Base-by-base conservation (phyloP, 2,329 filamentous ascomycete species). In the Aspergillus arachidicola region DNA sequence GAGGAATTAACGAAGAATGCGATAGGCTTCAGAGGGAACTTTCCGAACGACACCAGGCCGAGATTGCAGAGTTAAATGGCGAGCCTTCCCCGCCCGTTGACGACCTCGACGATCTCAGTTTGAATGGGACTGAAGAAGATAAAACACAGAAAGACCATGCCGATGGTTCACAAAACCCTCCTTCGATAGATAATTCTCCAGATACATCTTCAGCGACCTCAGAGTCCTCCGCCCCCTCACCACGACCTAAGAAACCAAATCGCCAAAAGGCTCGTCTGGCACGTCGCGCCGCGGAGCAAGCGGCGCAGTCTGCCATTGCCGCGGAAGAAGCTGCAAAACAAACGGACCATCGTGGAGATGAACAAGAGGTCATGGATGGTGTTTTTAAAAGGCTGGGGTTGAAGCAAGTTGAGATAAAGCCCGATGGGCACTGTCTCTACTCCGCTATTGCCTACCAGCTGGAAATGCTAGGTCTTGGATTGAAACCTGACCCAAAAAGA, bases 351-450 rank as follows among this genome's bases (percentile, higher is more conserved):
- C 88, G 91, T 63, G 85, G 85, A 51, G 80, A 86, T 58, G 93
- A 97, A 80, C 84, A 87, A 69, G 82, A 85, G 58, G 84, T 86
- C 54, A 94, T 99, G 88, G 82, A 86, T 62, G 81, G 82, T 32
- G 86, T 87, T 46, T 90, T 97, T 75, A 79, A 82, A 59, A 81
- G 83, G 51, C 81, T 90, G 62, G 83, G 83, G 0, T 84, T 98
- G 19, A 82, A 81, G 23, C 92, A 97, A 81, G 86, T 91, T 70
- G 88, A 92, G 63, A 93, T 99, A 62, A 86, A 86, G 45, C 93
- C 95, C 0, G 94, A 99, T 78, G 95, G 95, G 0, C 95, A 99
- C 80, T 99, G 95, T 75, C 82, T 99, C 19, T 99, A 98, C 79
- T 91, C 93, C 19, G 93, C 95, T 0, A 86, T 98, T 57, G 94